Evolutionary conservation across 371 early-diverging fungal genomes (phyloP), one percentile per base, ranked within the genome.

Genomic region (Amoeboradix gromovi): DNA sequence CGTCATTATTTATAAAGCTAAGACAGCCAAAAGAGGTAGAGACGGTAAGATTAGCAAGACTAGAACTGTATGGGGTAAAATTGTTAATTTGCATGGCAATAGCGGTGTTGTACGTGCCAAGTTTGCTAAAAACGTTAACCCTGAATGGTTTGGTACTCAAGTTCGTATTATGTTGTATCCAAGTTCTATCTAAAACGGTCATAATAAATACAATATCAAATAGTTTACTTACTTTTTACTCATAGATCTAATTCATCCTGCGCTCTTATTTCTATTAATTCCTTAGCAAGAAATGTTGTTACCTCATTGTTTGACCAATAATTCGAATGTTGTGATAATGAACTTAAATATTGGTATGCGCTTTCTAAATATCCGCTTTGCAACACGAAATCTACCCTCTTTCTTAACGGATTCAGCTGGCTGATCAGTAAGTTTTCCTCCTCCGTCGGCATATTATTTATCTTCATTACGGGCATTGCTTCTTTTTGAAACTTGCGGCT

Each of bases 31-130:
- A 48, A 5, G 48, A 48, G 48, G 48, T 12, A 5, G 48, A 5
- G 48, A 67, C 27, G 67, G 67, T 67, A 67, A 67, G 27, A 67
- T 28, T 27, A 67, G 67, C 80, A 85, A 87, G 80, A 81, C 91
- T 81, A 87, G 94, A 77, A 88, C 87, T 77, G 90, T 94, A 84
- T 96, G 94, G 94, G 96, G 96, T 74, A 86, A 88, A 73, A 81
- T 94, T 79, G 86, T 90, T 74, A 87, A 94, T 74, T 72, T 87
- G 75, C 96, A 96, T 81, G 96, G 95, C 74, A 92, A 85, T 80
- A 85, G 85, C 73, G 96, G 96, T 74, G 88, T 87, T 70, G 96
- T 94, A 74, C 85, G 89, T 79, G 97, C 95, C 74, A 89, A 87
- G 80, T 96, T 94, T 88, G 82, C 86, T 80, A 83, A 82, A 0